Conservation (phyloP, 371 early-diverging fungal species). For the Lichtheimia corymbifera region DNA sequence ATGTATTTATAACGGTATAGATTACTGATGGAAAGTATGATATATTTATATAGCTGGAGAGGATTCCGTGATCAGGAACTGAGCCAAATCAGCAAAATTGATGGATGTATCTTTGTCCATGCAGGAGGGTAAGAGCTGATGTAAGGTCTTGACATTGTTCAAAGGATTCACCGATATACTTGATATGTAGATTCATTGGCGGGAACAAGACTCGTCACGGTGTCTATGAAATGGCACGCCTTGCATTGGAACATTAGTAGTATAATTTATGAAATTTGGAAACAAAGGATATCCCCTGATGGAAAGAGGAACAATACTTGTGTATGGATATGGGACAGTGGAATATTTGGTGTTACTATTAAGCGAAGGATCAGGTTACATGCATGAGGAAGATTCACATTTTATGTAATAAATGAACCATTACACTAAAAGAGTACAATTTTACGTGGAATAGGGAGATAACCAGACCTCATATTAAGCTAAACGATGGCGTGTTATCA, state of each 20-base stretch:
- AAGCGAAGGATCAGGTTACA: too few relatives aligned
- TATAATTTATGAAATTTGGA: too few relatives aligned
- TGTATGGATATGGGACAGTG: too few relatives aligned
- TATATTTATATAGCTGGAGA: constrained; percentile 70
- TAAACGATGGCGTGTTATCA: too few relatives aligned
- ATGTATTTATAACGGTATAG: not conserved
- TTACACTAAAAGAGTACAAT: too few relatives aligned
- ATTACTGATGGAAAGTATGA: not conserved
- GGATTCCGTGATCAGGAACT: constrained; percentile 92
- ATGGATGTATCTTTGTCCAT: constrained; percentile 94
- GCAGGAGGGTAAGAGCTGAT: constrained; percentile 68
- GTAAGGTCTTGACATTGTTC: not conserved
- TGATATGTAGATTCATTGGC: constrained; percentile 69
- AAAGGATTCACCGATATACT: not conserved
- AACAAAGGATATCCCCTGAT: too few relatives aligned
- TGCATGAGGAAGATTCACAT: too few relatives aligned
- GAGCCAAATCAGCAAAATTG: constrained; percentile 72
- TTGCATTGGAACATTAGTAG: constrained; percentile 33
- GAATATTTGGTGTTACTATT: too few relatives aligned
- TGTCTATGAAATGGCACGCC: constrained; percentile 49
- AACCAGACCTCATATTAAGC: too few relatives aligned
- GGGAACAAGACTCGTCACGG: constrained; percentile 53
- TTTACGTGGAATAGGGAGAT: too few relatives aligned
- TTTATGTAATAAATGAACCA: too few relatives aligned
- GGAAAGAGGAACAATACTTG: too few relatives aligned